These are phyloP conservation scores for Malus hybrid DNA, from an alignment of 331 rosid genomes.

Conservation along the genomic window DNA sequence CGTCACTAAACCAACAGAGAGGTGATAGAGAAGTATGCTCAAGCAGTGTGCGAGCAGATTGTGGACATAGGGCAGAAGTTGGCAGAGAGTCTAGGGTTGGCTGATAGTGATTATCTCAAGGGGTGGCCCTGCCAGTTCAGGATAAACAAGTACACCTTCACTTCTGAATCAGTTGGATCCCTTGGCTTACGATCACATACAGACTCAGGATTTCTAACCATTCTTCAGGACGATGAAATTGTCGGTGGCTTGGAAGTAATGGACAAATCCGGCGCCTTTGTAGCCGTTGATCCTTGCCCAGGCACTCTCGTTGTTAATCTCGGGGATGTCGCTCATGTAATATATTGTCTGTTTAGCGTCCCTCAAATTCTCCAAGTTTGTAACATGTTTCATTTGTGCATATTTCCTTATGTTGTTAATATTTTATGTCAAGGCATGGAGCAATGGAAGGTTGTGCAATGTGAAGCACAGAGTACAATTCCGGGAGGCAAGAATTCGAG, in stretches of 20 bases:
- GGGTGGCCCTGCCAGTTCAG: slow-evolving; percentile 28
- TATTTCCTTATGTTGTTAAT: not conserved
- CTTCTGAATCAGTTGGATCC: slow-evolving; percentile 41
- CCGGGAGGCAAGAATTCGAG: slow-evolving; percentile 31
- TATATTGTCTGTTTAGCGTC: too few relatives aligned
- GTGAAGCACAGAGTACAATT: slow-evolving; percentile 55
- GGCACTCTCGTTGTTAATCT: slow-evolving; percentile 29
- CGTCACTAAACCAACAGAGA: slow-evolving; percentile 17
- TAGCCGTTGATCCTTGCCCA: slow-evolving; percentile 30
- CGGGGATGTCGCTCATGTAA: slow-evolving; percentile 34
- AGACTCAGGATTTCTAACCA: slow-evolving; percentile 45
- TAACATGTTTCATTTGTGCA: too few relatives aligned
- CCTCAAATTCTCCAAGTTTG: too few relatives aligned
- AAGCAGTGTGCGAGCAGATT: slow-evolving; percentile 32
- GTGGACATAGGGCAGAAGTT: slow-evolving; percentile 32
- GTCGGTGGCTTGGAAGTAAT: slow-evolving; percentile 56
- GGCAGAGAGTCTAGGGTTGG: slow-evolving; percentile 37
- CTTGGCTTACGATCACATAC: slow-evolving; percentile 41
- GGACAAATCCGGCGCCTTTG: slow-evolving; percentile 23
- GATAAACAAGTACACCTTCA: slow-evolving; percentile 42
- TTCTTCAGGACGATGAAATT: slow-evolving; percentile 62
- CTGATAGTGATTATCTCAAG: slow-evolving; percentile 10
- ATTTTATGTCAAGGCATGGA: slow-evolving; percentile 35
- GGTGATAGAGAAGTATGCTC: not conserved
- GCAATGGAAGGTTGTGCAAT: slow-evolving; percentile 53